A percentile compares a stretch with the other conserved stretches of the same genome.
Evolutionary conservation across 176 grass and related monocot species (phyloP).

Genomic region (Rhynchospora pubera): DNA sequence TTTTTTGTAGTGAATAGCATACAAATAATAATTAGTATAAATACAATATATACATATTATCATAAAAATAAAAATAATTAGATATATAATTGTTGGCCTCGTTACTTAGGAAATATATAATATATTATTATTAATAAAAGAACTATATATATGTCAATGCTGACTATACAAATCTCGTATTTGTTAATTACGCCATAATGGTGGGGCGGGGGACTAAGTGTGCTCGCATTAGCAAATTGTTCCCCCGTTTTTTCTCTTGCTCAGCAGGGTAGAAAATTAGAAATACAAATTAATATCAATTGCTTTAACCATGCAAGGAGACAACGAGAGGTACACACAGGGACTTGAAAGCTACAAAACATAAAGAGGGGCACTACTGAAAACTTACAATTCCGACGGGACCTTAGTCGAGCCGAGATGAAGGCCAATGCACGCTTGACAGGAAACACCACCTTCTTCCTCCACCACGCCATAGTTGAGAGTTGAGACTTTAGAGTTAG

Average conservation of each 20-base stretch:
- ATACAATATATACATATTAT: too few relatives aligned
- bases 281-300: neutral
- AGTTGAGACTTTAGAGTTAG: neutral
- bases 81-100: too few relatives aligned
- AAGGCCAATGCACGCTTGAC: slow-evolving; percentile 52
- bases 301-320: neutral
- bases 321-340: neutral
- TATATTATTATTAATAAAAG: too few relatives aligned
- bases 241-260: neutral
- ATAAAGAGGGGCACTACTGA: neutral
- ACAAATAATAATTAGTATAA: too few relatives aligned
- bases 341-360: neutral
- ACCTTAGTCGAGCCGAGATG: slow-evolving; percentile 45
- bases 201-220: too few relatives aligned
- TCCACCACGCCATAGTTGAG: slow-evolving; percentile 59
- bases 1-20: too few relatives aligned
- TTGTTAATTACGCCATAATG: too few relatives aligned
- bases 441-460: slow-evolving; percentile 61
- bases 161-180: too few relatives aligned
- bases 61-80: too few relatives aligned
- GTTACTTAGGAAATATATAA: too few relatives aligned
- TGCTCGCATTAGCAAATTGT: neutral
- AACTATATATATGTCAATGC: too few relatives aligned
- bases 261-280: neutral
- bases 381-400: slow-evolving; percentile 49